Base-by-base conservation (phyloP, 1,284 basidiomycete species). In the Ustilago curta region DNA sequence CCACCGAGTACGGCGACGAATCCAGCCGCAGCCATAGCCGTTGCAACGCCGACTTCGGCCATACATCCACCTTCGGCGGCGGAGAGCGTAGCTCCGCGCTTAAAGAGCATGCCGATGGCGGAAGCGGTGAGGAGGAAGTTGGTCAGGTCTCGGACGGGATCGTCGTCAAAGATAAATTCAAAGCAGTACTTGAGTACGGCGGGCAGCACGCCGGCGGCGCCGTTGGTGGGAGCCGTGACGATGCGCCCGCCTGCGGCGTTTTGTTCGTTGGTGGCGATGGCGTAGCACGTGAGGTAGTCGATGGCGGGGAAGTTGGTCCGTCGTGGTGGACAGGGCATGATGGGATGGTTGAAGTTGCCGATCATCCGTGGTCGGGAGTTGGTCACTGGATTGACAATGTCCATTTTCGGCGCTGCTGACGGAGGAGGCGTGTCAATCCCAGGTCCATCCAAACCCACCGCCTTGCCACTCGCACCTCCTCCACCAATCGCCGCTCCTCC, bases 91-190 rank as follows among this genome's bases (percentile, higher is more conserved):
- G 94, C 95, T 23, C 95, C 95, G 59, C 95, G 90, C 85, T 98
- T 98, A 88, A 96, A 97, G 19, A 98, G 87, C 96, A 98, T 98
- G 5, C 95, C 95, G 59, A 97, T 87, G 2, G 95, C 94, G 90
- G 80, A 61, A 49, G 94, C 92, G 3, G 93, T 94, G 58, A 95
- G 86, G 48, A 95, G 84, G 85, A 95, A 95, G 0, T 94, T 97
- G 85, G 91, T 88, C 12, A 95, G 89, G 63, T 91, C 91, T 80
- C 92, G 92, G 82, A 94, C 91, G 1, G 91, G 92, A 83, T 95
- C 93, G 80, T 95, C 93, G 50, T 77, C 76, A 19, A 71, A 76
- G 49, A 80, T 70, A 85, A 96, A 96, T 89, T 95, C 94, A 29
- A 92, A 85, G 53, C 94, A 90, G 78, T 95, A 96, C 85, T 95